phyloP scores from a whole-genome alignment of 1,139 yeast genomes.

The Ogataea hybrid region DNA sequence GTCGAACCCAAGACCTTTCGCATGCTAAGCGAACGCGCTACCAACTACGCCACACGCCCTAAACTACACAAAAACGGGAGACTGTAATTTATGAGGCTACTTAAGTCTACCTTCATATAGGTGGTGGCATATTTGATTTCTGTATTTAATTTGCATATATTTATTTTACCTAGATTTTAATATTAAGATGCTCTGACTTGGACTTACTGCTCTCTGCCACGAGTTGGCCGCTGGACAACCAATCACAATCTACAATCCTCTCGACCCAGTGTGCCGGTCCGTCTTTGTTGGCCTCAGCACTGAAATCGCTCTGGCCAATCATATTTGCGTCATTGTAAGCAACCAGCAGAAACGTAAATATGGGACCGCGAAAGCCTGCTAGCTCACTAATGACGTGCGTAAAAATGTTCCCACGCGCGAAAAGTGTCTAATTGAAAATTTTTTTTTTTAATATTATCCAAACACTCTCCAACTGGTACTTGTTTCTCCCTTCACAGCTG shows the following conservation, averaged over 20 bases:
- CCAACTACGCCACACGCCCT: constrained; percentile 24
- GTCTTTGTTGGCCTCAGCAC: neutral
- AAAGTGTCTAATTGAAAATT: constrained; percentile 5
- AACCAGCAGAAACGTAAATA: constrained; percentile 2
- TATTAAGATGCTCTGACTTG: neutral
- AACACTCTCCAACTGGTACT: constrained; percentile 1
- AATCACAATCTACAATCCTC: no score
- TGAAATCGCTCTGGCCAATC: constrained; percentile 7
- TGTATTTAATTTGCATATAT: neutral
- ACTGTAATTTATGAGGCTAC: neutral
- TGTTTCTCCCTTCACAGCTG: neutral
- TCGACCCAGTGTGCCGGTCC: no score
- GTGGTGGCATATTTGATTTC: neutral
- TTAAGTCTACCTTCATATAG: no score
- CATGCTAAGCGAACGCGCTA: constrained; percentile 24
- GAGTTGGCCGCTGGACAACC: no score
- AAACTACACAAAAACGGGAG: neutral
- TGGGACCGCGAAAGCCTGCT: neutral
- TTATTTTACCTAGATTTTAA: no score
- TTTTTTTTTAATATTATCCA: constrained; percentile 4
- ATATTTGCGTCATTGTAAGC: constrained; percentile 8
- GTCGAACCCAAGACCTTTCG: constrained; percentile 24
- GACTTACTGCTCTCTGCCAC: no score
- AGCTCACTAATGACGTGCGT: neutral
- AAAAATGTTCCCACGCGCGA: constrained; percentile 6